Base-by-base conservation (phyloP, 495 filamentous ascomycete species). In the Aspergillus funiculosus region DNA sequence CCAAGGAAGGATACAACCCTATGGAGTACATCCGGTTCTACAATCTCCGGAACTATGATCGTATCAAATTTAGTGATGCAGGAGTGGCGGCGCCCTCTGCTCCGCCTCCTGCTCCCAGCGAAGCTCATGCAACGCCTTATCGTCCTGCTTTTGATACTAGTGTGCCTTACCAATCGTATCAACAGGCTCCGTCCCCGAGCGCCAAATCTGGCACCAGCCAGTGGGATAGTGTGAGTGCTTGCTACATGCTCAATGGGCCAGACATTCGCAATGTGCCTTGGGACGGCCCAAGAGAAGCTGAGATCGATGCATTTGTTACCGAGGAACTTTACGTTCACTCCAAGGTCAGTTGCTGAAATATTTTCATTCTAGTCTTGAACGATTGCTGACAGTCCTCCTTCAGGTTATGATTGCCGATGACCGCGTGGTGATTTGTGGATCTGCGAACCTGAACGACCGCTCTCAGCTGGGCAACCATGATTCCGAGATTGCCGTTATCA, bases 241-340 rank as follows among this genome's bases (percentile, higher is more conserved):
- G 86, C 72, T 87, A 89, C 63, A 97, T 95, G 91, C 74, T 87
- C 6, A 74, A 74, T 39, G 89, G 88, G 1, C 69, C 75, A 19
- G 82, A 90, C 50, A 81, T 97, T 48, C 79, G 80, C 43, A 72
- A 72, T 24, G 78, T 91, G 2, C 89, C 89, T 0, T 97, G 91
- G 91, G 72, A 82, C 19, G 70, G 68, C 14, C 69, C 77, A 6
- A 71, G 82, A 17, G 77, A 83, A 48, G 72, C 77, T 36, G 91
- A 97, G 60, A 78, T 97, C 22, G 73, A 91, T 61, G 86, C 88
- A 2, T 95, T 89, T 55, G 90, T 97, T 24, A 86, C 80, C 31
- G 91, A 97, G 61, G 85, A 94, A 64, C 81, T 97, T 17, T 97
- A 97, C 62, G 82, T 95, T 46, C 91, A 97, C 68, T 82, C 82